These are phyloP conservation scores for Camellia granthamiana DNA, from an alignment of 148 eudicot genomes.

Conservation along the genomic window DNA sequence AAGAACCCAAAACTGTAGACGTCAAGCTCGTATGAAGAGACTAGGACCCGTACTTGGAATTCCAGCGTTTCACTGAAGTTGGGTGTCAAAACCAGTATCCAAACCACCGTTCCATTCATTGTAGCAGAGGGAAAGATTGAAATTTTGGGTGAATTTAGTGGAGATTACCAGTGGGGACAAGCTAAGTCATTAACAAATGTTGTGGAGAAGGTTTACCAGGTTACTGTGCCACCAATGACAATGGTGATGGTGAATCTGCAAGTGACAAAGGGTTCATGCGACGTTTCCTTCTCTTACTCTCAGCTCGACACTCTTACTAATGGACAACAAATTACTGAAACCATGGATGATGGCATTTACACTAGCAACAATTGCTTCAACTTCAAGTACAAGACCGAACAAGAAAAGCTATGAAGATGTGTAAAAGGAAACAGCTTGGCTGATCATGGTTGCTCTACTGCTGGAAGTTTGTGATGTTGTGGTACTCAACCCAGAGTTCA, in stretches of 20 bases:
- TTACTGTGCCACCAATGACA: neutral
- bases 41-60: constrained; percentile 3
- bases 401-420: too few relatives aligned
- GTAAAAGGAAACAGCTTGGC: too few relatives aligned
- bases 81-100: neutral
- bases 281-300: neutral
- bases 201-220: neutral
- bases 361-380: neutral
- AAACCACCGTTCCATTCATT: neutral
- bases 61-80: neutral
- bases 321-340: neutral
- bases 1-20: neutral
- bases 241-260: neutral
- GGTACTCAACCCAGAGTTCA: too few relatives aligned
- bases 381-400: too few relatives aligned
- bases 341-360: constrained; percentile 7
- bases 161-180: constrained; percentile 11
- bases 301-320: neutral
- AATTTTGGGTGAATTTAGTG: neutral
- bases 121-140: neutral
- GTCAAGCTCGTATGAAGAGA: neutral
- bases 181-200: neutral
- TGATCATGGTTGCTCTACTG: too few relatives aligned
- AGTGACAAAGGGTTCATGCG: neutral
- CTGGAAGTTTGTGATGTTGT: too few relatives aligned